Percentiles rank a stretch among this genome's conserved stretches.
Evolutionary conservation across 345 rosid genomes (phyloP).

Genomic region (Microthlaspi erraticum): DNA sequence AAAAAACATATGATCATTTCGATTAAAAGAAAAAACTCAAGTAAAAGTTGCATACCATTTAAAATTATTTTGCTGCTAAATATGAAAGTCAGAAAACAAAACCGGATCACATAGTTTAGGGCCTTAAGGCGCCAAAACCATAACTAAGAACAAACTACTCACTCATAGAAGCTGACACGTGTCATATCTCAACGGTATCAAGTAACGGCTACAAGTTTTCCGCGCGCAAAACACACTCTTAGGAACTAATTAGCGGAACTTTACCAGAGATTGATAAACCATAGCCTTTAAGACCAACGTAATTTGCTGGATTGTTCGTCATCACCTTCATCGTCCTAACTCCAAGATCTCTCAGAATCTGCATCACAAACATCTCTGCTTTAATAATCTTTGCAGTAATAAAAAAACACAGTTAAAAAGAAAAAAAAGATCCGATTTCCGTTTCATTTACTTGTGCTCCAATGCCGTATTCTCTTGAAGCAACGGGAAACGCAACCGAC

Average conservation of each 20-base stretch:
- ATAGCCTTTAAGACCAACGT: constrained; percentile 49
- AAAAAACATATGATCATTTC: too few relatives aligned
- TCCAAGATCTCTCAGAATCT: constrained; percentile 81
- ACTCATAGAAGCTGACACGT: constrained; percentile 11
- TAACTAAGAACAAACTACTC: constrained; percentile 18
- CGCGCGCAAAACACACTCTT: not conserved
- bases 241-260: constrained; percentile 34
- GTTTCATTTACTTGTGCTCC: constrained; percentile 74
- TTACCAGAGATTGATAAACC: constrained; percentile 45
- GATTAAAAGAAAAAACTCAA: not conserved
- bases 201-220: not conserved
- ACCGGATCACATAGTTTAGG: not conserved
- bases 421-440: not conserved
- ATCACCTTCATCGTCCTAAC: constrained; percentile 82
- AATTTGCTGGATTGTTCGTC: constrained; percentile 76
- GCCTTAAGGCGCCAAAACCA: constrained; percentile 31
- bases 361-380: constrained; percentile 30
- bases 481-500: constrained; percentile 72
- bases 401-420: not conserved
- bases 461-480: constrained; percentile 84
- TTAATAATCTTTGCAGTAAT: not conserved
- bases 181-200: not conserved
- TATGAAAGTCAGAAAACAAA: not conserved
- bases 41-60: not conserved
- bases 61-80: not conserved